Percentiles rank a stretch among this genome's conserved stretches.
phyloP scores from a whole-genome alignment of 352 stramenopile species.

The Phytophthora meadii region DNA sequence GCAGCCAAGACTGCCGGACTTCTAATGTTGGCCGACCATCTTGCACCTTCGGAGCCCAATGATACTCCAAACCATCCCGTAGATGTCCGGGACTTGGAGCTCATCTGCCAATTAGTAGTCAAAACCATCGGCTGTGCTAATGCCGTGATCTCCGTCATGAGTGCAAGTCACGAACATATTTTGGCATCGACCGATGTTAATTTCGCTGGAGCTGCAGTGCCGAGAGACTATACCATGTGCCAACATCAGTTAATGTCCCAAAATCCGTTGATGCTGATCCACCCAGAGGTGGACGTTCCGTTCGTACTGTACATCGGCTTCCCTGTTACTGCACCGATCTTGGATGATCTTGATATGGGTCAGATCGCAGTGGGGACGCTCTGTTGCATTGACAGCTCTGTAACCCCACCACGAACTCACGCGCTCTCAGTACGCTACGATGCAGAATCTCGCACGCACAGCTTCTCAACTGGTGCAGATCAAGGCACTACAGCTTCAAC shows the following conservation, averaged over 20 bases:
- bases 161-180: constrained; percentile 45
- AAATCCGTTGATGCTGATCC: constrained; percentile 53
- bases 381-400: constrained; percentile 52
- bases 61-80: constrained; percentile 18
- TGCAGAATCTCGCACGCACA: constrained; percentile 49
- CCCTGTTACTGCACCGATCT: constrained; percentile 37
- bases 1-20: constrained; percentile 13
- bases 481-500: constrained; percentile 12
- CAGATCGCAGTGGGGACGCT: constrained; percentile 56
- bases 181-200: constrained; percentile 43
- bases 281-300: constrained; percentile 65
- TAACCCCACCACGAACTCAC: constrained; percentile 48
- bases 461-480: constrained; percentile 44
- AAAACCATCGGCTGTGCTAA: constrained; percentile 50
- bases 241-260: constrained; percentile 62
- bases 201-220: constrained; percentile 33
- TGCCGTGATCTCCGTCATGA: constrained; percentile 57
- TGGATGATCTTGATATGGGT: constrained; percentile 10
- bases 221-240: constrained; percentile 60
- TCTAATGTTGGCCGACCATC: constrained; percentile 8
- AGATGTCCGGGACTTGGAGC: constrained; percentile 51
- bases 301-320: constrained; percentile 75
- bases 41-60: constrained; percentile 7
- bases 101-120: constrained; percentile 53
- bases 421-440: constrained; percentile 51